Evolutionary conservation across 305 asterid species (phyloP).

Genomic region (Ajuga reptans): DNA sequence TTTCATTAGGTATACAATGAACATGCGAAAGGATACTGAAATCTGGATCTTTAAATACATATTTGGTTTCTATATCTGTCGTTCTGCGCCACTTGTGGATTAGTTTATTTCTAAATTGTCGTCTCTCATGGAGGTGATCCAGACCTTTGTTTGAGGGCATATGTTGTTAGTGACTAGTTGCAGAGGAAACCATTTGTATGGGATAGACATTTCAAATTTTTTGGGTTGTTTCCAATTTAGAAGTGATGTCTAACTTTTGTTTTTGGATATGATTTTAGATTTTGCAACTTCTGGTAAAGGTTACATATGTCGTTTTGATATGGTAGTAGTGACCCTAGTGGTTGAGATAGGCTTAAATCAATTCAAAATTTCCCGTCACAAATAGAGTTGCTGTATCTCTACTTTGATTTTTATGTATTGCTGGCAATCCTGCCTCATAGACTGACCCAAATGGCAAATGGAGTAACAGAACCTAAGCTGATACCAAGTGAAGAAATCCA

Average conservation of each 20-base stretch:
- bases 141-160: background rate
- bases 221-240: background rate
- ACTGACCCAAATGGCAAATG: background rate
- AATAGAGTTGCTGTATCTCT: background rate
- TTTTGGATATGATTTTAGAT: background rate
- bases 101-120: background rate
- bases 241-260: background rate
- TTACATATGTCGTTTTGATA: background rate
- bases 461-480: background rate
- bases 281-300: conserved; percentile 6
- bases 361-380: background rate
- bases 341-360: background rate
- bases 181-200: background rate
- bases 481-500: background rate
- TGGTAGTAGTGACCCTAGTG: background rate
- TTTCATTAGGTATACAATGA: background rate
- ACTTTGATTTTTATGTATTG: background rate
- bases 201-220: background rate
- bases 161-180: background rate
- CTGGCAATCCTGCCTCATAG: background rate
- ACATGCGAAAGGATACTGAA: background rate
- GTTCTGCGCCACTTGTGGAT: background rate
- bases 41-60: conserved; percentile 3
- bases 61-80: background rate
- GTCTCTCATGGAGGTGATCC: background rate